A percentile compares a stretch with the other conserved stretches of the same genome.
phyloP scores from a whole-genome alignment of 2,329 filamentous ascomycete genomes.

The Kalaharituber pfeilii region DNA sequence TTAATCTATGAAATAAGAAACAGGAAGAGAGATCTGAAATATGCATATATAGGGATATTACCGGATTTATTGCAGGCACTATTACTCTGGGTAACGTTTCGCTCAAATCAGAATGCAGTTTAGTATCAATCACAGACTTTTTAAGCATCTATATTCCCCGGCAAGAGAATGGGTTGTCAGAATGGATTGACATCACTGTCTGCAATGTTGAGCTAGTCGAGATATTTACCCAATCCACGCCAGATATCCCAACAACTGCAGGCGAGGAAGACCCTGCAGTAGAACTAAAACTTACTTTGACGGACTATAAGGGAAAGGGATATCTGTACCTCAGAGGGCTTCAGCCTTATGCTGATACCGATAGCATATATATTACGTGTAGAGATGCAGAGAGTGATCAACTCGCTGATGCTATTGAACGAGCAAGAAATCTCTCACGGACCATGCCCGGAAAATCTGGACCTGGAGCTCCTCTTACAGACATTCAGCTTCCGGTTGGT shows the following conservation, averaged over 20 bases:
- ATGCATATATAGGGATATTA: background rate
- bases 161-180: background rate
- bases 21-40: background rate
- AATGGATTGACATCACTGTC: background rate
- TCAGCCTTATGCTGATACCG: background rate
- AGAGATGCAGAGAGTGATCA: background rate
- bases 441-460: background rate
- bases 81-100: background rate
- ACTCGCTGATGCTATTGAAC: background rate
- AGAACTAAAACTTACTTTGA: background rate
- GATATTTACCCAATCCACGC: background rate
- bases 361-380: background rate
- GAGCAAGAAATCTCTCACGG: background rate
- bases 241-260: background rate
- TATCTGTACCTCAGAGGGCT: background rate
- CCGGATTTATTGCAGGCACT: background rate
- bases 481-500: background rate
- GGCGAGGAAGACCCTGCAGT: background rate
- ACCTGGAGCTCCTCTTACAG: background rate
- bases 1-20: background rate
- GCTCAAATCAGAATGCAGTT: background rate
- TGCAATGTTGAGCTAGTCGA: background rate
- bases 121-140: background rate
- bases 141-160: background rate
- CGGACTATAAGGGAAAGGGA: background rate